Evolutionary conservation across 495 filamentous ascomycete genomes (phyloP).

Genomic region (Cladorrhinum samala): DNA sequence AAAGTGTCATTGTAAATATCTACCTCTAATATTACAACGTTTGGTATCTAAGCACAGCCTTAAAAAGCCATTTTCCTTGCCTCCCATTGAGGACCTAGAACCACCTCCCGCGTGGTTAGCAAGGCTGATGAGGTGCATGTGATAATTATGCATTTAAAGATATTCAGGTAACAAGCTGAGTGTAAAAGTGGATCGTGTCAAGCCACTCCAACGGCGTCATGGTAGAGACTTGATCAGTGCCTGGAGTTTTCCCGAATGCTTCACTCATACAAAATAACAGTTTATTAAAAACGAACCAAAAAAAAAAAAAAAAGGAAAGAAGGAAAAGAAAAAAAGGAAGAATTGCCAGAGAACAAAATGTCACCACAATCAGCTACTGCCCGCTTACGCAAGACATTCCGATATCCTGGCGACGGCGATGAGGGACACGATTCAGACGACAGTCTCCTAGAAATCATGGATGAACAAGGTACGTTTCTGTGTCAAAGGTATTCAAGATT

Average conservation of each 20-base stretch:
- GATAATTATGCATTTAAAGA: neutral
- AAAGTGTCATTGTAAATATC: too few species aligned
- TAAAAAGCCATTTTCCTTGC: neutral
- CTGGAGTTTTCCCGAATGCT: neutral
- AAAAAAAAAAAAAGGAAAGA: too few species aligned
- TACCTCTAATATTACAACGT: too few species aligned
- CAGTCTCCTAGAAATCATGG: neutral
- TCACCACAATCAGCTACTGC: neutral
- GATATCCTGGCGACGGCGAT: neutral
- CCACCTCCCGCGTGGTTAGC: neutral
- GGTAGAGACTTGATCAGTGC: neutral
- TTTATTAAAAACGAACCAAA: too few species aligned
- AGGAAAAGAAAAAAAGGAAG: neutral
- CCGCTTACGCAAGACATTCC: neutral
- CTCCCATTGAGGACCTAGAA: neutral
- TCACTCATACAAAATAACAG: neutral
- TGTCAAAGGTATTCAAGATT: too few species aligned
- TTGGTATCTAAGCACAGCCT: too few species aligned
- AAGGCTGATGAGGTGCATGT: neutral
- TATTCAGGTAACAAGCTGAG: conserved; percentile 26
- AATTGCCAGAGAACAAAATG: neutral
- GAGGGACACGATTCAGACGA: neutral
- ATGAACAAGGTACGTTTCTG: neutral
- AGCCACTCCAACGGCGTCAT: neutral
- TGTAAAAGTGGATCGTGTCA: neutral